Percentiles rank a stretch among this genome's conserved stretches.
phyloP scores from a whole-genome alignment of 2,329 filamentous ascomycete genomes.

The Paecilomyces dactylethromorphus region DNA sequence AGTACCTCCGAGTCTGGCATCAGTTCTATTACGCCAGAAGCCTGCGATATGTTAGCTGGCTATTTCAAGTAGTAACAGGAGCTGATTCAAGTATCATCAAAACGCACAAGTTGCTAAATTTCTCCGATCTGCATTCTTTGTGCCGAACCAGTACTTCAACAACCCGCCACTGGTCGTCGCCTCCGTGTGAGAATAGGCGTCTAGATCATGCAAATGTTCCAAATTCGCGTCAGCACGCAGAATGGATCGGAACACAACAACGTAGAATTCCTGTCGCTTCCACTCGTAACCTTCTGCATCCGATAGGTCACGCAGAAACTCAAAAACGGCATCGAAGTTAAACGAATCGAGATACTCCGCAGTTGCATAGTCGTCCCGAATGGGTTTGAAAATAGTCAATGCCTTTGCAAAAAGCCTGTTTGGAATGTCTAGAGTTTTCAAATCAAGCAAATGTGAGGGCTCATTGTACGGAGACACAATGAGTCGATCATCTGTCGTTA shows the following conservation, averaged over 20 bases:
- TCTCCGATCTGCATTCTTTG: slow-evolving; percentile 59
- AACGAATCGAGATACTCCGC: slow-evolving; percentile 67
- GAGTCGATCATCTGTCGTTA: slow-evolving; percentile 35
- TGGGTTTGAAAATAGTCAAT: slow-evolving; percentile 56
- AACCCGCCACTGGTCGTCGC: slow-evolving; percentile 73
- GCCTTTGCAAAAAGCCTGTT: slow-evolving; percentile 66
- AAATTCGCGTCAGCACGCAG: slow-evolving; percentile 63
- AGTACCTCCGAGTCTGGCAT: slow-evolving; percentile 54
- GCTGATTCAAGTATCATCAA: background rate
- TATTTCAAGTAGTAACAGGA: background rate
- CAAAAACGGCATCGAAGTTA: slow-evolving; percentile 65
- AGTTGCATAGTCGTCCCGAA: slow-evolving; percentile 67
- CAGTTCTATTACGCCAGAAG: slow-evolving; percentile 55
- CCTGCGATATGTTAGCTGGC: slow-evolving; percentile 45
- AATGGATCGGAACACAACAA: slow-evolving; percentile 74
- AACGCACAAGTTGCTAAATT: slow-evolving; percentile 75
- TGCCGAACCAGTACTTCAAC: slow-evolving; percentile 91
- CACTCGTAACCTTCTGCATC: slow-evolving; percentile 46
- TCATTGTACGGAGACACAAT: slow-evolving; percentile 72
- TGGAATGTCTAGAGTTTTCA: slow-evolving; percentile 58
- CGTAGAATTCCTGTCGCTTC: slow-evolving; percentile 64
- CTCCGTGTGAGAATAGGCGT: slow-evolving; percentile 73
- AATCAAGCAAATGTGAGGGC: slow-evolving; percentile 63
- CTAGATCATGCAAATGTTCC: slow-evolving; percentile 62
- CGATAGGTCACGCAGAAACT: slow-evolving; percentile 49